Conservation (phyloP, 2,329 filamentous ascomycete species). For the Berkeleyomyces rouxiae region DNA sequence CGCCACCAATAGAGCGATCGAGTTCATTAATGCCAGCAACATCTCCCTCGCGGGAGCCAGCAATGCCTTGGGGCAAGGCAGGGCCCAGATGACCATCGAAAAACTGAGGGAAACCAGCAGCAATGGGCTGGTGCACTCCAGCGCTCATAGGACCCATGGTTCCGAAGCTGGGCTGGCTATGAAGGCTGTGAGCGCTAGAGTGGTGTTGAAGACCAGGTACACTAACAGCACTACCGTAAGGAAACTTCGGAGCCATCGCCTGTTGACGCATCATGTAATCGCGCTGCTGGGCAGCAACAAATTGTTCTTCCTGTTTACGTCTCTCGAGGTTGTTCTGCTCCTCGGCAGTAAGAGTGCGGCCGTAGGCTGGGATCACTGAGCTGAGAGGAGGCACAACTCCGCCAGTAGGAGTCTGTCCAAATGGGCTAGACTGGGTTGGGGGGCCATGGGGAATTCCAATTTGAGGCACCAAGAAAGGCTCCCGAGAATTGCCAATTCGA, state of each 20-base stretch:
- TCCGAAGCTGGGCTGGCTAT: slow-evolving; percentile 92
- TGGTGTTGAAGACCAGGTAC: slow-evolving; percentile 57
- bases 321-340: slow-evolving; percentile 96
- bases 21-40: slow-evolving; percentile 44
- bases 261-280: slow-evolving; percentile 72
- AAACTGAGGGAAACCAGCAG: slow-evolving; percentile 2
- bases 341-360: slow-evolving; percentile 86
- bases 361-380: slow-evolving; percentile 87
- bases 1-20: slow-evolving; percentile 37
- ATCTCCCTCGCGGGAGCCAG: slow-evolving; percentile 42
- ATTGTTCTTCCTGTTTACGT: slow-evolving; percentile 95
- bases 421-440: slow-evolving; percentile 35
- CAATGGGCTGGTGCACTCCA: slow-evolving; percentile 22
- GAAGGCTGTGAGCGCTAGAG: slow-evolving; percentile 84
- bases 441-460: slow-evolving; percentile 87
- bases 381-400: slow-evolving; percentile 76
- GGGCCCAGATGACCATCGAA: slow-evolving; percentile 2
- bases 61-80: slow-evolving; percentile 3
- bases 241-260: slow-evolving; percentile 50
- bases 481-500: slow-evolving; percentile 89
- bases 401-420: slow-evolving; percentile 33
- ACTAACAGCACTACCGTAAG: slow-evolving; percentile 18
- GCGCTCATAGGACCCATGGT: slow-evolving; percentile 71
- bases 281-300: slow-evolving; percentile 87
- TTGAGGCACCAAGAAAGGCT: slow-evolving; percentile 93